Evolutionary conservation across 1,284 basidiomycete species (phyloP).

Genomic region (Cerioporus squamosus): DNA sequence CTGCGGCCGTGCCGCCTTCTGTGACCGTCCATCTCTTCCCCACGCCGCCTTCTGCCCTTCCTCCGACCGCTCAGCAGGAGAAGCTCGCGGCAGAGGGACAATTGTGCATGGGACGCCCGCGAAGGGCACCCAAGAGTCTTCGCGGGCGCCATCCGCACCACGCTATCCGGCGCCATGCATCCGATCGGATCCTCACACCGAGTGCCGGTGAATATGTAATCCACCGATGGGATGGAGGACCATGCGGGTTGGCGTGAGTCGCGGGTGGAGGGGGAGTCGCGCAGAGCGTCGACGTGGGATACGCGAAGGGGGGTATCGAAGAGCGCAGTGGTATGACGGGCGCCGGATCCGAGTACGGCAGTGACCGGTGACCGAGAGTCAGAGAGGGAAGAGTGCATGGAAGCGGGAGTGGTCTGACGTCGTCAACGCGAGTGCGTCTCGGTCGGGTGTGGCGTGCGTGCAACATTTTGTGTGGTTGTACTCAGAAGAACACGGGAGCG

Average conservation of each 20-base stretch:
- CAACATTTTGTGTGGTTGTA: background rate
- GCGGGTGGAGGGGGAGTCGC: background rate
- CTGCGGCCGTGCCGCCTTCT: too few species aligned
- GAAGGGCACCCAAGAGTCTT: background rate
- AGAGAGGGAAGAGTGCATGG: background rate
- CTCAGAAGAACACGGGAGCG: slow-evolving; percentile 35
- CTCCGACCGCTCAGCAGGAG: slow-evolving; percentile 4
- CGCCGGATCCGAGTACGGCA: too few species aligned
- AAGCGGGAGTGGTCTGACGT: background rate
- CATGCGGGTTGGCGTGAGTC: background rate
- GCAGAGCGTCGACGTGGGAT: background rate
- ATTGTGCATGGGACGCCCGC: background rate
- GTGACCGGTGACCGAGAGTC: too few species aligned
- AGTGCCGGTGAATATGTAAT: slow-evolving; percentile 22
- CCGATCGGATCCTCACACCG: slow-evolving; percentile 22
- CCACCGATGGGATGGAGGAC: slow-evolving; percentile 13
- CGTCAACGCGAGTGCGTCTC: background rate
- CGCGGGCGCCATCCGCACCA: slow-evolving; percentile 6
- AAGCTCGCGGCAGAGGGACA: background rate
- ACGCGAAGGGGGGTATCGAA: background rate
- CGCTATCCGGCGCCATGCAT: slow-evolving; percentile 13
- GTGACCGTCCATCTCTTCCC: background rate
- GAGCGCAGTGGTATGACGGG: too few species aligned
- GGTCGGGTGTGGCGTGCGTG: background rate
- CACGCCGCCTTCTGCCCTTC: slow-evolving; percentile 7